phyloP scores from a whole-genome alignment of 2,329 filamentous ascomycete species.

The Trichoderma breve region DNA sequence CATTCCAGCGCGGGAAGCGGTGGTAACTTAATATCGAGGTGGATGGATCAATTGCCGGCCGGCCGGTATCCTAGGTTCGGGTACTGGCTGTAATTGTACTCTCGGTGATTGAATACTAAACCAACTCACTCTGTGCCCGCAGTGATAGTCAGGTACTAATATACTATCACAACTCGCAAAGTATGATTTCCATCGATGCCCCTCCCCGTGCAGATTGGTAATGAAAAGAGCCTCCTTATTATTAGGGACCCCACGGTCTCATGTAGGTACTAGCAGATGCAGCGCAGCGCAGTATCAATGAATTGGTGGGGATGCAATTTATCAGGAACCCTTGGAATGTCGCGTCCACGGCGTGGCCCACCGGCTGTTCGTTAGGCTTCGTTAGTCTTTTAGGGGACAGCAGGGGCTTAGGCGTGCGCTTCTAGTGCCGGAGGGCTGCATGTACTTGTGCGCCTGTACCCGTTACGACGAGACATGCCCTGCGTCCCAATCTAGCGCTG shows the following conservation, averaged over 20 bases:
- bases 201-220: background rate
- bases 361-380: constrained; percentile 6
- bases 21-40: background rate
- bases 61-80: background rate
- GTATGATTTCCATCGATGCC: background rate
- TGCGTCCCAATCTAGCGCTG: background rate
- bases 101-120: background rate
- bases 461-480: constrained; percentile 5
- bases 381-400: constrained; percentile 11
- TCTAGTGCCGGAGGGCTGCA: background rate
- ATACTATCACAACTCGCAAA: background rate
- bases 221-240: background rate
- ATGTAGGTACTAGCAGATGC: background rate
- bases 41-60: background rate
- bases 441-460: background rate
- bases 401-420: background rate
- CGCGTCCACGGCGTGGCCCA: constrained; percentile 5
- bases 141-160: background rate
- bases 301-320: constrained; percentile 17
- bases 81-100: background rate
- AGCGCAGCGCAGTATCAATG: background rate
- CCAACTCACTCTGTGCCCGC: background rate
- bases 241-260: background rate
- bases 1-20: background rate
- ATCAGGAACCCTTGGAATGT: constrained; percentile 18